phyloP scores from a whole-genome alignment of 129 eudicot species.

The Artemisia tridentata region DNA sequence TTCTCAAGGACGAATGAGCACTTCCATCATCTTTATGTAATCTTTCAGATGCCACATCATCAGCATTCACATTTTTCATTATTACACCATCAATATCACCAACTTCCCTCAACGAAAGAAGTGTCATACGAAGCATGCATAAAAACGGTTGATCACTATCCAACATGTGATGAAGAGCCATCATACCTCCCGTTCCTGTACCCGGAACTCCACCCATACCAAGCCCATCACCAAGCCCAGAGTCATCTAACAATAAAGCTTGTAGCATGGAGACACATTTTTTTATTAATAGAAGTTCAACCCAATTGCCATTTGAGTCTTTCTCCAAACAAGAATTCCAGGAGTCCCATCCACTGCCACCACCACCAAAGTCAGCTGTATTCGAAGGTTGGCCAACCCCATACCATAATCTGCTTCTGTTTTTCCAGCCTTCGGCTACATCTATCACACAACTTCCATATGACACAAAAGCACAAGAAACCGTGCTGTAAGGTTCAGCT shows the following conservation, averaged over 20 bases:
- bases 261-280: conserved; percentile 82
- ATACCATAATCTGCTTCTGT: conserved; percentile 84
- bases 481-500: conserved; percentile 89
- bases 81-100: conserved; percentile 49
- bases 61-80: conserved; percentile 41
- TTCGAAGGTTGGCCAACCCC: conserved; percentile 71
- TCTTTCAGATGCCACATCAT: conserved; percentile 36
- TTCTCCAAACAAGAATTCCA: conserved; percentile 81
- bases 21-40: conserved; percentile 34
- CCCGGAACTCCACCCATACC: conserved; percentile 76
- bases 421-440: conserved; percentile 89
- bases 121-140: conserved; percentile 93
- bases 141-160: conserved; percentile 95
- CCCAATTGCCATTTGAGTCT: conserved; percentile 74
- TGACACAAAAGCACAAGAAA: conserved; percentile 88
- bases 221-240: conserved; percentile 78
- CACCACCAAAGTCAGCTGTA: conserved; percentile 60
- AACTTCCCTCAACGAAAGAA: conserved; percentile 81
- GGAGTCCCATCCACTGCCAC: conserved; percentile 93
- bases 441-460: conserved; percentile 81
- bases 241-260: conserved; percentile 77
- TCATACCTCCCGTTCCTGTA: conserved; percentile 84
- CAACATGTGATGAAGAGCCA: conserved; percentile 74
- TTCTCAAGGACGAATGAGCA: conserved; percentile 37
- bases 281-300: conserved; percentile 73